Conservation (phyloP, 2,329 filamentous ascomycete genomes). For the Pseudogymnoascus sp. region DNA sequence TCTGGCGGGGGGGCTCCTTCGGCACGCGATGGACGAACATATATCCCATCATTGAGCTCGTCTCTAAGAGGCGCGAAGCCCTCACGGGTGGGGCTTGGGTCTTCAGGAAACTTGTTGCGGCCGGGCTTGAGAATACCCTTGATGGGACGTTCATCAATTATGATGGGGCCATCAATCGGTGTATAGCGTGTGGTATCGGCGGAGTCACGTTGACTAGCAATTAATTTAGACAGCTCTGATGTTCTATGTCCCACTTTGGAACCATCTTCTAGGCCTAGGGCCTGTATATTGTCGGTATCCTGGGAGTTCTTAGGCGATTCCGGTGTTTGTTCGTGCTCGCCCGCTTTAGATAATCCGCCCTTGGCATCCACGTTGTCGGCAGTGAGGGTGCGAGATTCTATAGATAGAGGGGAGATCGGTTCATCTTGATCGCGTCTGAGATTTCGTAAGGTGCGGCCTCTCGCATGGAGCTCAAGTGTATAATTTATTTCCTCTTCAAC, state of each 20-base stretch:
- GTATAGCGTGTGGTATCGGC: neutral
- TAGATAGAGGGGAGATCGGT: neutral
- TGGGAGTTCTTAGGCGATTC: neutral
- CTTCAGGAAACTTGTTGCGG: constrained; percentile 75
- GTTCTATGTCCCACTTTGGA: neutral
- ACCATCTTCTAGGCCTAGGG: neutral
- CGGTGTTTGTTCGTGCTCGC: neutral
- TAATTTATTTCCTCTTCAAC: neutral
- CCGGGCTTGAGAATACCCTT: constrained; percentile 83
- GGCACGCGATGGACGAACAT: neutral
- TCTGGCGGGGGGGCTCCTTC: constrained; percentile 43
- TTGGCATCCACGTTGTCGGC: neutral
- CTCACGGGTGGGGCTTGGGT: constrained; percentile 73
- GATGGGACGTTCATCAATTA: constrained; percentile 53
- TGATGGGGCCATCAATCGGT: neutral
- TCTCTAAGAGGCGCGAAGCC: constrained; percentile 92
- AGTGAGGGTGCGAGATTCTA: no score
- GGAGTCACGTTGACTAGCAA: neutral
- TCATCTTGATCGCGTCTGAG: neutral
- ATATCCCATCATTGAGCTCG: constrained; percentile 63
- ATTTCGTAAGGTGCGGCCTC: neutral
- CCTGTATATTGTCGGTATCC: neutral
- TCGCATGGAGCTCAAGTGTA: neutral
- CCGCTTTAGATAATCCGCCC: neutral
- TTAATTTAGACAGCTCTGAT: neutral